These are phyloP conservation scores for Drosera capensis DNA, from an alignment of 148 eudicot species.

Conservation along the genomic window DNA sequence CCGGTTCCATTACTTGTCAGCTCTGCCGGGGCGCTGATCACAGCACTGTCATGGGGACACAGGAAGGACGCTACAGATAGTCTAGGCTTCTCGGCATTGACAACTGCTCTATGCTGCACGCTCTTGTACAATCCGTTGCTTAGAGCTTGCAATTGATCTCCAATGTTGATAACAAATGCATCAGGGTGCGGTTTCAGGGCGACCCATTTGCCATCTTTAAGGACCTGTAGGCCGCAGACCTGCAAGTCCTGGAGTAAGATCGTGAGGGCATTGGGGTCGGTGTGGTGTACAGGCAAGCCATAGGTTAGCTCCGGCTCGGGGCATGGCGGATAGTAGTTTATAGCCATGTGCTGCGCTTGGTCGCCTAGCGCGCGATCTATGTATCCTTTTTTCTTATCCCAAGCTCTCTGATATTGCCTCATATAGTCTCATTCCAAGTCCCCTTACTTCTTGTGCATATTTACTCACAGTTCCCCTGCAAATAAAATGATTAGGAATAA, in stretches of 20 bases:
- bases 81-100: constrained; percentile 45
- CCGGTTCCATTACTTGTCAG: constrained; percentile 31
- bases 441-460: constrained; percentile 43
- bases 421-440: constrained; percentile 51
- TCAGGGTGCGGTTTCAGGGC: constrained; percentile 56
- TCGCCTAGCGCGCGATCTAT: constrained; percentile 41
- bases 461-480: constrained; percentile 41
- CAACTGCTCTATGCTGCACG: constrained; percentile 80
- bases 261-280: constrained; percentile 89
- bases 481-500: too few relatives aligned
- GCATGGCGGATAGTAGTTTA: constrained; percentile 73
- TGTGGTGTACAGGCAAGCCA: constrained; percentile 77
- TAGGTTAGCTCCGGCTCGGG: constrained; percentile 71
- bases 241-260: constrained; percentile 69
- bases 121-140: constrained; percentile 76
- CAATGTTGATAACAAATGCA: constrained; percentile 82
- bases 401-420: constrained; percentile 65
- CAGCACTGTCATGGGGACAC: constrained; percentile 41
- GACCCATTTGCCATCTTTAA: constrained; percentile 64
- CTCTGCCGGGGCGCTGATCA: constrained; percentile 44
- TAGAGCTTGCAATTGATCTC: constrained; percentile 81
- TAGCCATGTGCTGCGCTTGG: constrained; percentile 88
- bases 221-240: constrained; percentile 71
- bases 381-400: constrained; percentile 43
- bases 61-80: constrained; percentile 77